Conservation (phyloP, 2,329 filamentous ascomycete species). For the Dothistroma septosporum region DNA sequence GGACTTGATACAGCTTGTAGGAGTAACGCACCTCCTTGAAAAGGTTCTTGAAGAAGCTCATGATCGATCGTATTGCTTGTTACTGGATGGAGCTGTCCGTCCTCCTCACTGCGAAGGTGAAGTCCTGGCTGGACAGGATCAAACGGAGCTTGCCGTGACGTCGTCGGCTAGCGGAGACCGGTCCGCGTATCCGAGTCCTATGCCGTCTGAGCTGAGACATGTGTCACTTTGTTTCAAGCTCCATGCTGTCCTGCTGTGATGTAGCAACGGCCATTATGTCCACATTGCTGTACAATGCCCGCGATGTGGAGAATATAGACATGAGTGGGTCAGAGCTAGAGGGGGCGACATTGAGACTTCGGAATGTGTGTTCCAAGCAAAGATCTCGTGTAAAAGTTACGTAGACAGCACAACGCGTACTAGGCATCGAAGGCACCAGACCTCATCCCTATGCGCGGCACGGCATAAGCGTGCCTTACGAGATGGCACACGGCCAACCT, state of each 20-base stretch:
- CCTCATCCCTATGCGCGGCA: constrained; percentile 1
- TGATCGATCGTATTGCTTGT: constrained; percentile 10
- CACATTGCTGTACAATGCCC: too few species aligned
- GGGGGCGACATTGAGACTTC: background rate
- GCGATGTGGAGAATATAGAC: too few species aligned
- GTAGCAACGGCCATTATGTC: too few species aligned
- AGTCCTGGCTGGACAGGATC: background rate
- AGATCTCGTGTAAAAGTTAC: background rate
- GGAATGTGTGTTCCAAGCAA: background rate
- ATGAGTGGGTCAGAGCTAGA: too few species aligned
- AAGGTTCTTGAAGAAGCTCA: constrained; percentile 45
- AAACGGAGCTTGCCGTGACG: constrained; percentile 3
- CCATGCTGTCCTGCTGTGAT: too few species aligned
- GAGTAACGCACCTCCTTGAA: constrained; percentile 43
- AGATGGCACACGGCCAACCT: background rate
- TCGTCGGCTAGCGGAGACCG: background rate
- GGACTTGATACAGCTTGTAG: background rate
- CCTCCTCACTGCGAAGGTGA: background rate
- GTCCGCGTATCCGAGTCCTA: background rate
- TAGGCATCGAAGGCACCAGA: constrained; percentile 2
- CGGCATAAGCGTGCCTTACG: background rate
- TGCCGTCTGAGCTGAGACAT: background rate
- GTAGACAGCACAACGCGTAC: background rate
- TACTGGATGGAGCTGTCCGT: background rate
- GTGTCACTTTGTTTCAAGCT: background rate